These are phyloP conservation scores for Trichosporon ovoides DNA, from an alignment of 1,284 basidiomycete genomes.

Conservation along the genomic window DNA sequence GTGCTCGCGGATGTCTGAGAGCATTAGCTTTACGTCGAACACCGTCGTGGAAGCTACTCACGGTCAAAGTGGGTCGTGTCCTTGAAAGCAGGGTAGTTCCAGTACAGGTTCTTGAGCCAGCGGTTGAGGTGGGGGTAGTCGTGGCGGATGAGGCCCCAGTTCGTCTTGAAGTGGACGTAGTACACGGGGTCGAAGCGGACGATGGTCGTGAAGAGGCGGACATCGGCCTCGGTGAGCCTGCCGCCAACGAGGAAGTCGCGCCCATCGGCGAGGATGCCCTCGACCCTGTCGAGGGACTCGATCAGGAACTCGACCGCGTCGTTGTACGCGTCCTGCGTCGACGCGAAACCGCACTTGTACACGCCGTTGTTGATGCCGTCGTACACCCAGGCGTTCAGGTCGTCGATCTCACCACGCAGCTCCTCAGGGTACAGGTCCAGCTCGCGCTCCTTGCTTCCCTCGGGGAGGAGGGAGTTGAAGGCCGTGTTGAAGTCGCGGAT, in stretches of 20 bases:
- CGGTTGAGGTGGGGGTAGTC: conserved; percentile 75
- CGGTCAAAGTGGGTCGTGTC: conserved; percentile 73
- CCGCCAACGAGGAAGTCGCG: conserved; percentile 79
- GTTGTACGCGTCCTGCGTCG: conserved; percentile 74
- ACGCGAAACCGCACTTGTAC: conserved; percentile 87
- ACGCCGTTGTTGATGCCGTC: conserved; percentile 57
- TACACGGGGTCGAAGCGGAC: conserved; percentile 83
- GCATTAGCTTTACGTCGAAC: too few relatives aligned
- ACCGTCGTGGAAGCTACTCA: conserved; percentile 13
- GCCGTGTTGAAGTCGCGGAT: conserved; percentile 81
- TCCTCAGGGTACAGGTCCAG: conserved; percentile 73
- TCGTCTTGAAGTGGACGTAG: conserved; percentile 90
- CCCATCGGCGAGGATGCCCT: conserved; percentile 64
- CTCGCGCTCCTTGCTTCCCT: conserved; percentile 56
- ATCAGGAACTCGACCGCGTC: conserved; percentile 67
- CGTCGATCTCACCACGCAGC: conserved; percentile 72
- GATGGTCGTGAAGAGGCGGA: conserved; percentile 83
- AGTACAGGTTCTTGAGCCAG: conserved; percentile 86
- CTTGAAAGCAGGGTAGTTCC: conserved; percentile 83
- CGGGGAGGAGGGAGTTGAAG: conserved; percentile 67
- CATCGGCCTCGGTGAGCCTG: conserved; percentile 82
- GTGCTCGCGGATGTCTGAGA: conserved; percentile 73
- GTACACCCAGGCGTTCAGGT: conserved; percentile 82
- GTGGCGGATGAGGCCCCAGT: conserved; percentile 62
- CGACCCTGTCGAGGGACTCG: conserved; percentile 70